Percentiles rank a stretch among this genome's conserved stretches.
Evolutionary conservation across 345 rosid genomes (phyloP).

Genomic region (Eucalyptus curtisii): DNA sequence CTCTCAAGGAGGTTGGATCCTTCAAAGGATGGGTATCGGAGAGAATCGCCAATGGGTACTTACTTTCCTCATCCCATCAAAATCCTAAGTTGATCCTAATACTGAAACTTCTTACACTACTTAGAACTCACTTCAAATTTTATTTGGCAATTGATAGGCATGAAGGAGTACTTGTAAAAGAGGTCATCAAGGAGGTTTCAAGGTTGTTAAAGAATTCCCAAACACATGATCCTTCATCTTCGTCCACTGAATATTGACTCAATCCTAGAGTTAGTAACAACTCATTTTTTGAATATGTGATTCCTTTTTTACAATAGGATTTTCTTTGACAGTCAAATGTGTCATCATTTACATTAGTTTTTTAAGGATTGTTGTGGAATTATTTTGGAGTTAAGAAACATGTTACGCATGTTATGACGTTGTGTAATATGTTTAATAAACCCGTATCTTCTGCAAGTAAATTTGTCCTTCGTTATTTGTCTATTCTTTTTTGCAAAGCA

Average conservation of each 20-base stretch:
- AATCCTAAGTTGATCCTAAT: neutral
- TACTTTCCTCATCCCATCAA: neutral
- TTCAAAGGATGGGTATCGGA: neutral
- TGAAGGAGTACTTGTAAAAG: neutral
- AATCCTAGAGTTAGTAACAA: neutral
- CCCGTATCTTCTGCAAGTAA: neutral
- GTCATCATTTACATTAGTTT: neutral
- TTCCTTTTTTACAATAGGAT: neutral
- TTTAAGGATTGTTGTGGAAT: neutral
- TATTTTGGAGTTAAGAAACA: neutral
- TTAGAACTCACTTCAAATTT: neutral
- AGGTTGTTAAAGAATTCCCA: neutral
- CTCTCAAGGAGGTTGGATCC: neutral
- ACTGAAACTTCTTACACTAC: too few relatives aligned
- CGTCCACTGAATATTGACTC: neutral
- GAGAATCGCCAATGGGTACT: neutral
- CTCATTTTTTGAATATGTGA: neutral
- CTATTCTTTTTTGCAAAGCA: neutral
- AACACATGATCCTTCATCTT: neutral
- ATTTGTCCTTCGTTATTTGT: neutral
- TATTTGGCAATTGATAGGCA: neutral
- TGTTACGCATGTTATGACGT: neutral
- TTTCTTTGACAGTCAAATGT: neutral
- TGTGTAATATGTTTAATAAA: neutral
- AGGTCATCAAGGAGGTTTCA: neutral